phyloP scores from a whole-genome alignment of 2,329 filamentous ascomycete species.

The Paracoccidioides brasiliensis region DNA sequence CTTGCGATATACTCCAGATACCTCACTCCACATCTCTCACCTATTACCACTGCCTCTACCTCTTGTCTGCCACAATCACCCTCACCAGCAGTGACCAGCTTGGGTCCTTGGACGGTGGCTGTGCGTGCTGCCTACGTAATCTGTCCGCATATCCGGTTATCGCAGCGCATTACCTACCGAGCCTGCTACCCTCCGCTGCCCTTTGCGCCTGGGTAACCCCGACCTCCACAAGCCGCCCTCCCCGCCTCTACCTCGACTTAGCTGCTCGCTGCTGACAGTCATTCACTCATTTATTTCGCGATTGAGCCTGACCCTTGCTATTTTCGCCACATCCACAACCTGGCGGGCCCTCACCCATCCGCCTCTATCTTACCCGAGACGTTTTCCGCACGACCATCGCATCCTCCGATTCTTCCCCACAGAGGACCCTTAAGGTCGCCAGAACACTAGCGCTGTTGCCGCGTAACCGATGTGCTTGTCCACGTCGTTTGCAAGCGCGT shows the following conservation, averaged over 20 bases:
- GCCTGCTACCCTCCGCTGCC: background rate
- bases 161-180: background rate
- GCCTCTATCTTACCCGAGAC: background rate
- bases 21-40: too few species aligned
- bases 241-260: background rate
- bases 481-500: background rate
- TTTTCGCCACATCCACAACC: background rate
- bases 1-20: too few species aligned
- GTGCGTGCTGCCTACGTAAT: background rate
- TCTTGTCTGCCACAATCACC: background rate
- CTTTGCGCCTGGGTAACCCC: background rate
- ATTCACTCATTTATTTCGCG: background rate
- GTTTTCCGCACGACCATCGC: background rate
- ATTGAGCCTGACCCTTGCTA: background rate
- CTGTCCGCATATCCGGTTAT: background rate
- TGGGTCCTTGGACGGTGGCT: background rate
- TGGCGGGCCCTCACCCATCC: background rate
- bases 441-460: background rate
- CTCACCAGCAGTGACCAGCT: background rate
- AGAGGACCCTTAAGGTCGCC: background rate
- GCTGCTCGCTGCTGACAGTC: background rate
- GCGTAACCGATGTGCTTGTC: conserved; percentile 4
- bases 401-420: background rate
- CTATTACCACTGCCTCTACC: too few species aligned
- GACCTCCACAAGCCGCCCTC: background rate